Evolutionary conservation across 768 basidiomycete species (phyloP).

Genomic region (Asterophora lycoperdoides): DNA sequence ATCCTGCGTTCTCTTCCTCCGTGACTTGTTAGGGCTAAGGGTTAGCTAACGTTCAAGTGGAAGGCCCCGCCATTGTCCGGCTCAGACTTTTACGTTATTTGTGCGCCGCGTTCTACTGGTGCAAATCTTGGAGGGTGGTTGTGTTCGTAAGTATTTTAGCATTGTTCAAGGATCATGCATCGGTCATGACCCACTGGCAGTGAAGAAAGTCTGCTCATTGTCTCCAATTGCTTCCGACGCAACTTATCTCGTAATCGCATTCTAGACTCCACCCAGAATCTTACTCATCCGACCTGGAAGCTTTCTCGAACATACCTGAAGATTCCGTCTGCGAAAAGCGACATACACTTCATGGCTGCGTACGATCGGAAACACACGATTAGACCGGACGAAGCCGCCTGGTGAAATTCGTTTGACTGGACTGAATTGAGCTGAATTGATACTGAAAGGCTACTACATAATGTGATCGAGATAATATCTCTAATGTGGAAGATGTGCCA

Average conservation of each 20-base stretch:
- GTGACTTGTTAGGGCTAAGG: background rate
- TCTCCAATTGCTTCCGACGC: too few species aligned
- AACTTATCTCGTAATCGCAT: too few species aligned
- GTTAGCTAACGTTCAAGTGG: background rate
- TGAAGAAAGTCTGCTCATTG: background rate
- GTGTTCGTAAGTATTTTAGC: background rate
- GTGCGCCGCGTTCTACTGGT: background rate
- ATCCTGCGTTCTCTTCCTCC: background rate
- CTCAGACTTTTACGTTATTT: background rate
- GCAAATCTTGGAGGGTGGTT: background rate
- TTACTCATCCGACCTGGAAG: background rate
- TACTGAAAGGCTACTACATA: background rate
- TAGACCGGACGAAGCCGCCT: background rate
- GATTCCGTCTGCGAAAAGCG: background rate
- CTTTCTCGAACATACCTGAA: slow-evolving; percentile 2
- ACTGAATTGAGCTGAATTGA: background rate
- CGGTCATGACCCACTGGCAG: too few species aligned
- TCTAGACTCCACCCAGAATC: too few species aligned
- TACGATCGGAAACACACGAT: background rate
- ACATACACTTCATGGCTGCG: background rate
- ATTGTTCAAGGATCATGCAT: background rate
- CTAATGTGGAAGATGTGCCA: background rate
- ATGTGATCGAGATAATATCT: slow-evolving; percentile 4
- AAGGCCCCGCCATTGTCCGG: background rate
- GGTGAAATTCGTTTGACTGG: background rate